Percentiles rank a stretch among this genome's conserved stretches.
phyloP scores from a whole-genome alignment of 805 yeast species.

The Cyberlindnera veronae region DNA sequence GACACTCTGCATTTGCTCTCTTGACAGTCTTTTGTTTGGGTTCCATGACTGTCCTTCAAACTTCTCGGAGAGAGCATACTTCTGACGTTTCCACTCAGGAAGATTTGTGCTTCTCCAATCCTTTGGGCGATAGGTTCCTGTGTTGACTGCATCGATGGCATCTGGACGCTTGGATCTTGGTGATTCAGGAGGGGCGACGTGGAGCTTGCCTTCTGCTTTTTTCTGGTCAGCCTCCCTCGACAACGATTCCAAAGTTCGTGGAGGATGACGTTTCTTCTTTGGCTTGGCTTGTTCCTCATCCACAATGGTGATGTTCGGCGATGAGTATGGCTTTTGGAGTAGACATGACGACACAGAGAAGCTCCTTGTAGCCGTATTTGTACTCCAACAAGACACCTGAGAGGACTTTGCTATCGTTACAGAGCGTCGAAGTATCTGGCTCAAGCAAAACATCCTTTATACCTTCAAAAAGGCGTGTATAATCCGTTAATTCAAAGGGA shows the following conservation, averaged over 20 bases:
- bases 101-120: constrained; percentile 42
- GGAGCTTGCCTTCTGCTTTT: neutral
- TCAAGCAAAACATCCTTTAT: neutral
- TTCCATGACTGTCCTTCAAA: constrained; percentile 58
- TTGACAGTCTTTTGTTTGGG: constrained; percentile 62
- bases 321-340: constrained; percentile 2
- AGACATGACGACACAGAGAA: constrained; percentile 1
- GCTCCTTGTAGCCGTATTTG: too few relatives aligned
- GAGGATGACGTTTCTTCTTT: constrained; percentile 6
- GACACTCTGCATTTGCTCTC: constrained; percentile 66
- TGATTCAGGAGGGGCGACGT: neutral
- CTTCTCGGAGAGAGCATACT: constrained; percentile 58
- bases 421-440: too few relatives aligned
- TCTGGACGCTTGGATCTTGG: neutral
- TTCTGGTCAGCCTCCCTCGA: neutral
- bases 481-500: too few relatives aligned
- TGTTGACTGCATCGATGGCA: constrained; percentile 9
- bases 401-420: too few relatives aligned
- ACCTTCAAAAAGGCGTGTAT: too few relatives aligned
- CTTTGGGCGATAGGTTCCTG: constrained; percentile 30
- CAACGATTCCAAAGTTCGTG: constrained; percentile 4
- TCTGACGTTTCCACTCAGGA: constrained; percentile 74
- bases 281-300: neutral
- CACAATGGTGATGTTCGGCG: constrained; percentile 2
- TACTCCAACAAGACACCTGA: too few relatives aligned